Base-by-base conservation (phyloP, 2,329 filamentous ascomycete species). In the Ambrosiella beaveri region DNA sequence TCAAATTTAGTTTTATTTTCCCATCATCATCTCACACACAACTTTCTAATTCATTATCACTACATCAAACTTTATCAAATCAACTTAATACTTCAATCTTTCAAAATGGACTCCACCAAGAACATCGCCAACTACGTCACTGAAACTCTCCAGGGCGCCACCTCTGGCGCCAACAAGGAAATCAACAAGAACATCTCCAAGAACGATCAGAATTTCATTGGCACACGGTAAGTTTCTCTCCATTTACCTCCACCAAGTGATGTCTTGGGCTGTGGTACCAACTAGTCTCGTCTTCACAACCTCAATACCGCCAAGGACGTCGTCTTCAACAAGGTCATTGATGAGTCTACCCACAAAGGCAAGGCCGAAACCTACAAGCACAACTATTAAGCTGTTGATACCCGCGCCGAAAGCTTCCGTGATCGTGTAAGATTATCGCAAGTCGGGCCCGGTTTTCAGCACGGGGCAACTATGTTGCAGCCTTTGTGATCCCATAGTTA, bases 111-210 rank as follows among this genome's bases (percentile, higher is more conserved):
- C 63, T 68, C 73, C 64, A 63, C 72, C 64, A 76, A 76, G 75
- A 79, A 84, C 72, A 77, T 75, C 68, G 77, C 71, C 73, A 84
- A 84, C 79, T 84, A 84, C 78, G 80, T 84, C 71, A 71, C 78
- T 64, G 82, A 86, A 77, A 73, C 73, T 64, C 68, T 84, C 66
- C 77, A 84, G 74, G 75, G 80, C 65, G 73, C 74, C 56, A 66
- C 73, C 64, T 71, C 75, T 62, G 74, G 75, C 65, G 75, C 76
- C 63, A 78, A 74, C 73, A 85, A 86, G 78, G 81, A 85, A 74
- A 73, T 74, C 74, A 85, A 85, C 80, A 85, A 85, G 79, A 68
- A 74, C 64, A 72, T 81, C 64, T 82, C 82, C 69, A 85, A 85
- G 76, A 77, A 81, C 68, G 66, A 66, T 68, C 73, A 82, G 66